Evolutionary conservation across 495 filamentous ascomycete genomes (phyloP), one percentile per base, ranked within the genome.

Genomic region (Xylaria longipes): DNA sequence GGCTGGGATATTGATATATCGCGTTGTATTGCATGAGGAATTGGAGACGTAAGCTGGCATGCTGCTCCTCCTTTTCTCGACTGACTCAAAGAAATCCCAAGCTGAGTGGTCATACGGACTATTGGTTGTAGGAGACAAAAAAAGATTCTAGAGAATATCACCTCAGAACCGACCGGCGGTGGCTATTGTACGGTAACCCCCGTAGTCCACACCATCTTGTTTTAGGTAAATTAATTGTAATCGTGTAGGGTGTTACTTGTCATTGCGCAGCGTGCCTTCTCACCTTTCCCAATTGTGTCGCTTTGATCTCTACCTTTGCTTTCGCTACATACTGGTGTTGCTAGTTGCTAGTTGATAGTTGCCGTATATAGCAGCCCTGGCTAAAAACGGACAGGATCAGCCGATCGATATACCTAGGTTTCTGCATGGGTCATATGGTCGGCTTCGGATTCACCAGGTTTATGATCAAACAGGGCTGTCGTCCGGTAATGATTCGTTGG

Each of bases 1-100:
- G 7, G n/a, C 37, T 63, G n/a, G 60, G 39, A 65, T 41, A 35
- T 33, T 52, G 31, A 66, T 37, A 66, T n/a, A 48, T 67, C 65
- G 33, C 65, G 35, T 46, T 22, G n/a, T 35, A 33, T 45, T 22
- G 35, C 41, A 29, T 45, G 62, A 48, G 22, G 29, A 11, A 50
- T 35, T 33, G 63, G 41, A 66, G 63, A 35, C 41, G 43, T 27
- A 15, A 29, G 14, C 48, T 35, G 17, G 65, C 39, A 60, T 48
- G 20, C 29, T 8, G 48, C 12, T 56, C 65, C 48, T 54, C 65
- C 65, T 41, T 41, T 56, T 27, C 17, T 14, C 27, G 22, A 35
- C 48, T n/a, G 22, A 35, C 48, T n/a, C 43, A 65, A 52, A 37
- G 11, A 22, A 8, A 8, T 65, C 17, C 4, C 43, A 50, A 37